Percentiles rank a stretch among this genome's conserved stretches.
Conservation (phyloP, 2,329 filamentous ascomycete genomes). For the Septoria petroselini region DNA sequence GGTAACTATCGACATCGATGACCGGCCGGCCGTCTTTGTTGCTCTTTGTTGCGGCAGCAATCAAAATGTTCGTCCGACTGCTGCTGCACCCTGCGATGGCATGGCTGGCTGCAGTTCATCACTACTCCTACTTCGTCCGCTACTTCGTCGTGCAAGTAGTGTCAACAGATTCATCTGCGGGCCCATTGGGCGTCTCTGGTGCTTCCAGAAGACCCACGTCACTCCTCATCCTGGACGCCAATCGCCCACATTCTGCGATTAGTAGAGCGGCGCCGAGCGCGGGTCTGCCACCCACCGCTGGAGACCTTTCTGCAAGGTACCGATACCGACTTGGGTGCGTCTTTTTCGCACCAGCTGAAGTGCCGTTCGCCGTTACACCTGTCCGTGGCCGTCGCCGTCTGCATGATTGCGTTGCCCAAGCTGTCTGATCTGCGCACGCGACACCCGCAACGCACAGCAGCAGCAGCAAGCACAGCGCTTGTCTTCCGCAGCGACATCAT, state of each 20-base stretch:
- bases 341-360: too few species aligned
- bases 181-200: neutral
- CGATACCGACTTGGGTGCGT: neutral
- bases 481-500: neutral
- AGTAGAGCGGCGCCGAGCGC: slow-evolving; percentile 7
- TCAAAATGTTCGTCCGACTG: too few species aligned
- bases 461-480: too few species aligned
- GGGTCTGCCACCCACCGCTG: neutral
- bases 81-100: too few species aligned
- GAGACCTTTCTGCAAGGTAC: slow-evolving; percentile 4
- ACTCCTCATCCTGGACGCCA: slow-evolving; percentile 7
- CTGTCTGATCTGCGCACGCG: too few species aligned
- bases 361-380: neutral
- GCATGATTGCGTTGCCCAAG: neutral
- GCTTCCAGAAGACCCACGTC: slow-evolving; percentile 10
- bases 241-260: slow-evolving; percentile 5
- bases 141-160: too few species aligned
- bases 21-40: neutral
- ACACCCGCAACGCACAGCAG: too few species aligned
- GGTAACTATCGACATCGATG: too few species aligned
- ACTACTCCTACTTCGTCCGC: too few species aligned
- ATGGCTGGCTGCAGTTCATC: too few species aligned
- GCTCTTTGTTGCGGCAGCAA: neutral
- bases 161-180: neutral
- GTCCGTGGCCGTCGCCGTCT: neutral